These are phyloP conservation scores for Talaromyces pinophilus DNA, from an alignment of 2,329 filamentous ascomycete species.

Conservation along the genomic window DNA sequence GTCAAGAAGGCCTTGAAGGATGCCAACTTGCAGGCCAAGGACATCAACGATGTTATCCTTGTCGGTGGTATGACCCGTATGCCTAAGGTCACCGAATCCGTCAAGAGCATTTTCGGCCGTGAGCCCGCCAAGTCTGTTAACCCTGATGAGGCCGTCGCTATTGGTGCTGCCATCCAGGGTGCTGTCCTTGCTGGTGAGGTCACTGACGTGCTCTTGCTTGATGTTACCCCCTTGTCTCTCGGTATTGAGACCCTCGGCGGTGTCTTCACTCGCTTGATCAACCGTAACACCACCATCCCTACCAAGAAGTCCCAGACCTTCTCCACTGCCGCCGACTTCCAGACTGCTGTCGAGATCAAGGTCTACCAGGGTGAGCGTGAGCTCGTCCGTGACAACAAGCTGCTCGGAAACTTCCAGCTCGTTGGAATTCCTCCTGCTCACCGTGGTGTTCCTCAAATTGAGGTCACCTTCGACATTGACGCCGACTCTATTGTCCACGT, in stretches of 20 bases:
- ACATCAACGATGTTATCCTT: slow-evolving; percentile 96
- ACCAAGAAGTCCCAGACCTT: slow-evolving; percentile 99
- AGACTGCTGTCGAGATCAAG: slow-evolving; percentile 99
- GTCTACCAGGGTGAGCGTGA: slow-evolving; percentile 99
- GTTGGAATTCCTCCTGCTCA: slow-evolving; percentile 95
- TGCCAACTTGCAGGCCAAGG: slow-evolving; percentile 83
- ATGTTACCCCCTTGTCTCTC: slow-evolving; percentile 92
- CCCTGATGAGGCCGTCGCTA: slow-evolving; percentile 96
- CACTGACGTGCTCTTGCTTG: slow-evolving; percentile 90
- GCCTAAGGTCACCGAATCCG: slow-evolving; percentile 95
- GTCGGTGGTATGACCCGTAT: slow-evolving; percentile 99
- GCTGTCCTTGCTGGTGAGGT: slow-evolving; percentile 95
- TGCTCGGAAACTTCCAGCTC: slow-evolving; percentile 98
- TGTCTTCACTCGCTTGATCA: slow-evolving; percentile 97
- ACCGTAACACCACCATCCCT: slow-evolving; percentile 98
- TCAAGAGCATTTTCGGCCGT: slow-evolving; percentile 95
- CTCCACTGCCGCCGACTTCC: slow-evolving; percentile 96
- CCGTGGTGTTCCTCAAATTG: slow-evolving; percentile 92
- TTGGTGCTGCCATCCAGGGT: slow-evolving; percentile 96
- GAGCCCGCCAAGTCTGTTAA: slow-evolving; percentile 98
- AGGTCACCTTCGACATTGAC: slow-evolving; percentile 98
- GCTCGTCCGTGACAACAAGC: slow-evolving; percentile 97
- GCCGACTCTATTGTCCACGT: slow-evolving; percentile 98
- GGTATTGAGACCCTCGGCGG: slow-evolving; percentile 98
- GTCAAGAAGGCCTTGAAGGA: slow-evolving; percentile 97